These are phyloP conservation scores for Parathielavia appendiculata DNA, from an alignment of 495 filamentous ascomycete species.

Conservation along the genomic window DNA sequence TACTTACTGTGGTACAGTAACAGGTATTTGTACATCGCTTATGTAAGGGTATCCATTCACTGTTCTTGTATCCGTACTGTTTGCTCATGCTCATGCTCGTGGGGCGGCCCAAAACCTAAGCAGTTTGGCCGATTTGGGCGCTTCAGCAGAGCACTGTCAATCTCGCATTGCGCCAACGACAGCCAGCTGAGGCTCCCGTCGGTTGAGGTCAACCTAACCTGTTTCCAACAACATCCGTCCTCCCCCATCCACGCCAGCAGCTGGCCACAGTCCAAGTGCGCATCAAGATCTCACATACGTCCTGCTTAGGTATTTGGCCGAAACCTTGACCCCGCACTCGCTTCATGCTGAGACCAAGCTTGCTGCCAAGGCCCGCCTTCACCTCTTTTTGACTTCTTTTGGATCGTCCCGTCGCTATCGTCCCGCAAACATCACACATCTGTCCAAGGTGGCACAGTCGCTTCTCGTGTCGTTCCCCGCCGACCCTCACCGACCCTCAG, in stretches of 20 bases:
- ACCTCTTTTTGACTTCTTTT: slow-evolving; percentile 14
- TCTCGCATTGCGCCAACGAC: slow-evolving; percentile 27
- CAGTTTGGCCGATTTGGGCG: slow-evolving; percentile 23
- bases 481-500: slow-evolving; percentile 6
- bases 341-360: slow-evolving; percentile 4
- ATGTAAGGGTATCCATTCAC: not conserved
- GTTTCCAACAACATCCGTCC: slow-evolving; percentile 19
- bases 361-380: slow-evolving; percentile 1
- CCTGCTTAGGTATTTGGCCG: not conserved
- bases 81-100: slow-evolving; percentile 12
- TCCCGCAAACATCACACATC: slow-evolving; percentile 12
- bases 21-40: not conserved
- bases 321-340: slow-evolving; percentile 4
- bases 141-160: slow-evolving; percentile 13
- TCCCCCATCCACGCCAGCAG: slow-evolving; percentile 17
- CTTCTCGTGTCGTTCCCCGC: slow-evolving; percentile 11
- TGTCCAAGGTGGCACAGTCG: slow-evolving; percentile 15
- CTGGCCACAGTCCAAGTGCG: slow-evolving; percentile 11
- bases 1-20: too few relatives aligned
- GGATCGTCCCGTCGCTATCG: slow-evolving; percentile 5
- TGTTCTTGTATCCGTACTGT: not conserved
- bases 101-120: slow-evolving; percentile 1
- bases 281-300: not conserved
- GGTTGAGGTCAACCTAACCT: slow-evolving; percentile 28
- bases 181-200: slow-evolving; percentile 26